These are phyloP conservation scores for Entomortierella chlamydospora DNA, from an alignment of 192 early-diverging fungal genomes.

Conservation along the genomic window DNA sequence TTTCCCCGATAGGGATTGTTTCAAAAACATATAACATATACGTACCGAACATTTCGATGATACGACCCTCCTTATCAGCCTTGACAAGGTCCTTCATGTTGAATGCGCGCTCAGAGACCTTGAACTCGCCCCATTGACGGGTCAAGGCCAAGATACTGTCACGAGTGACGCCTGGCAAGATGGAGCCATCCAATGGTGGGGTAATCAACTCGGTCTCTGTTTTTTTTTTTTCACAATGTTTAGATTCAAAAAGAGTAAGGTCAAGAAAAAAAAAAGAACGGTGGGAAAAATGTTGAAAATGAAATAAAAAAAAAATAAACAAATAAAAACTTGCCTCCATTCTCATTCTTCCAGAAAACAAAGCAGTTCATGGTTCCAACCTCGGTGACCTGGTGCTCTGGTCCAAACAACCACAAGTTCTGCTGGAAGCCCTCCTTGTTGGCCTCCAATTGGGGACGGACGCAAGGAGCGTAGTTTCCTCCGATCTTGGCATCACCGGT, in stretches of 20 bases:
- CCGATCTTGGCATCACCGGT: constrained; percentile 95
- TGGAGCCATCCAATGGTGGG: constrained; percentile 93
- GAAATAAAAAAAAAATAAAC: background rate
- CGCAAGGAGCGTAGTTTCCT: constrained; percentile 88
- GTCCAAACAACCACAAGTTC: constrained; percentile 95
- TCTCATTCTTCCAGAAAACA: constrained; percentile 85
- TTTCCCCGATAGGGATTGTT: no score
- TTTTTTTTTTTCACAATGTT: background rate
- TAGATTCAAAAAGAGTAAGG: background rate
- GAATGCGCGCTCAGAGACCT: constrained; percentile 86
- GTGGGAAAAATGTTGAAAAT: no score
- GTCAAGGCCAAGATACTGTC: constrained; percentile 89
- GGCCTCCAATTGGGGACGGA: constrained; percentile 85
- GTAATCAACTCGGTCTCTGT: constrained; percentile 86
- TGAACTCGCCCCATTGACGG: constrained; percentile 85
- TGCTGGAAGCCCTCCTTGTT: constrained; percentile 92
- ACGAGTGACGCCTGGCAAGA: constrained; percentile 95
- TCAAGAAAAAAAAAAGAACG: background rate
- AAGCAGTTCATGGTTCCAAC: constrained; percentile 99
- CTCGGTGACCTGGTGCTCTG: constrained; percentile 88
- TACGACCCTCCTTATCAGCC: constrained; percentile 81
- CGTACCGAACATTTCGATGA: constrained; percentile 92
- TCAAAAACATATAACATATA: background rate
- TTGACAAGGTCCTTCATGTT: constrained; percentile 83
- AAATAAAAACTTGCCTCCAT: constrained; percentile 59